Conservation (phyloP, 2,329 filamentous ascomycete genomes). For the Epichloe scottii region DNA sequence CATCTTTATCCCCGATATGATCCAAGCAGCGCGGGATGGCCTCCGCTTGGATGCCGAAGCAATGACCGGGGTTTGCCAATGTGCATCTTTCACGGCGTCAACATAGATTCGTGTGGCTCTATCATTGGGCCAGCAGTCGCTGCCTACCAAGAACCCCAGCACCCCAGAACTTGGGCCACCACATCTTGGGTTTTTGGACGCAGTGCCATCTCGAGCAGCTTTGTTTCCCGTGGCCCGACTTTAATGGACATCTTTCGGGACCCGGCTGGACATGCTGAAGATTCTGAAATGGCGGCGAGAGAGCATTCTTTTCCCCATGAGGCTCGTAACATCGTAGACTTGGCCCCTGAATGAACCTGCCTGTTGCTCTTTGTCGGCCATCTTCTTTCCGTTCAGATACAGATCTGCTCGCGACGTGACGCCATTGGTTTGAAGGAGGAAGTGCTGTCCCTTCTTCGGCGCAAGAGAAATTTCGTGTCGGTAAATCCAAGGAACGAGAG, state of each 20-base stretch:
- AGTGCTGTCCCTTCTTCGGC: slow-evolving; percentile 25
- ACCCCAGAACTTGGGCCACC: slow-evolving; percentile 52
- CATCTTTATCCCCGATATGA: slow-evolving; percentile 54
- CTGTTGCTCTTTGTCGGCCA: slow-evolving; percentile 36
- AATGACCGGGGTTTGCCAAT: slow-evolving; percentile 46
- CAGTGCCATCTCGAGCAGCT: slow-evolving; percentile 22
- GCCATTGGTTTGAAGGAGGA: slow-evolving; percentile 43
- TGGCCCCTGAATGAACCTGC: slow-evolving; percentile 44
- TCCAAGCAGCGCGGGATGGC: slow-evolving; percentile 37
- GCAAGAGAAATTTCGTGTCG: slow-evolving; percentile 36
- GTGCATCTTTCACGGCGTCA: slow-evolving; percentile 32
- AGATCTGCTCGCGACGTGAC: slow-evolving; percentile 49
- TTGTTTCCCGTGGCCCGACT: slow-evolving; percentile 24
- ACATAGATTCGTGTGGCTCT: slow-evolving; percentile 40
- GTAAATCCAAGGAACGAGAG: slow-evolving; percentile 46
- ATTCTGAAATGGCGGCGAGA: slow-evolving; percentile 34
- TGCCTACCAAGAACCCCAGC: slow-evolving; percentile 45
- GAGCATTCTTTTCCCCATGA: slow-evolving; percentile 31
- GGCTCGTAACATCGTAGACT: slow-evolving; percentile 39
- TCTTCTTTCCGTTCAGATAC: slow-evolving; percentile 41
- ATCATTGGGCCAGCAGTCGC: slow-evolving; percentile 51
- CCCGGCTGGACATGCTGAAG: slow-evolving; percentile 11
- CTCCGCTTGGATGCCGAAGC: slow-evolving; percentile 43
- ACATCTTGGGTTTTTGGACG: slow-evolving; percentile 35
- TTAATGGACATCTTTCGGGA: slow-evolving; percentile 21